phyloP scores from a whole-genome alignment of 2,329 filamentous ascomycete genomes.

The Claviceps sp. region DNA sequence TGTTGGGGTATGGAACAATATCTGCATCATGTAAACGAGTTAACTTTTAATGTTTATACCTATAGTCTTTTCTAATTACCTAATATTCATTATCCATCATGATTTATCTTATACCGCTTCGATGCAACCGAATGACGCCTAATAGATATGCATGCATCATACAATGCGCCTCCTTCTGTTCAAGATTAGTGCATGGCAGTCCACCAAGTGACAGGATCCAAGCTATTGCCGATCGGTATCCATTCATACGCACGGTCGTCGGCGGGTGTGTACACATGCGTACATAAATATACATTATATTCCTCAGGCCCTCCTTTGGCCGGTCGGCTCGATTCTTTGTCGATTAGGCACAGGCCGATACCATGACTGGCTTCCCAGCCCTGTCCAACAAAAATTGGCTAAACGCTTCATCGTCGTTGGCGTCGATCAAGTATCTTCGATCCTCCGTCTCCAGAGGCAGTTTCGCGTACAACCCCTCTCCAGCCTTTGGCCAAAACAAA shows the following conservation, averaged over 20 bases:
- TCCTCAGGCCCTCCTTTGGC: too few relatives aligned
- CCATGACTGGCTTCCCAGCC: conserved; percentile 22
- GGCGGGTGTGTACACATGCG: too few relatives aligned
- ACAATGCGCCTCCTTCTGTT: too few relatives aligned
- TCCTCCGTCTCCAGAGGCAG: conserved; percentile 25
- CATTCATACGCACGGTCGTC: too few relatives aligned
- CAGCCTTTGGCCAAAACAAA: conserved; percentile 26
- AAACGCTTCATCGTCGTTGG: conserved; percentile 29
- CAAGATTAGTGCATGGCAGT: too few relatives aligned
- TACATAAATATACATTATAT: too few relatives aligned
- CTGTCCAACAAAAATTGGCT: conserved; percentile 29
- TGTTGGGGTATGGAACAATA: not conserved
- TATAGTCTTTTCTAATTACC: not conserved
- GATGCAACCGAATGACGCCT: too few relatives aligned
- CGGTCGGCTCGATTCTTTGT: too few relatives aligned
- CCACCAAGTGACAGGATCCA: too few relatives aligned
- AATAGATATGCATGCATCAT: too few relatives aligned
- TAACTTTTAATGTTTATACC: not conserved
- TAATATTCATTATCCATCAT: not conserved
- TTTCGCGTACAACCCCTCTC: conserved; percentile 25
- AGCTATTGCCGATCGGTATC: too few relatives aligned
- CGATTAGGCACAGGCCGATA: conserved; percentile 15
- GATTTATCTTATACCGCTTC: too few relatives aligned
- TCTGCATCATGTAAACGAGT: conserved; percentile 6
- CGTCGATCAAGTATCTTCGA: conserved; percentile 21